Base-by-base conservation (phyloP, 768 basidiomycete species). In the Sarcomyxa edulis region DNA sequence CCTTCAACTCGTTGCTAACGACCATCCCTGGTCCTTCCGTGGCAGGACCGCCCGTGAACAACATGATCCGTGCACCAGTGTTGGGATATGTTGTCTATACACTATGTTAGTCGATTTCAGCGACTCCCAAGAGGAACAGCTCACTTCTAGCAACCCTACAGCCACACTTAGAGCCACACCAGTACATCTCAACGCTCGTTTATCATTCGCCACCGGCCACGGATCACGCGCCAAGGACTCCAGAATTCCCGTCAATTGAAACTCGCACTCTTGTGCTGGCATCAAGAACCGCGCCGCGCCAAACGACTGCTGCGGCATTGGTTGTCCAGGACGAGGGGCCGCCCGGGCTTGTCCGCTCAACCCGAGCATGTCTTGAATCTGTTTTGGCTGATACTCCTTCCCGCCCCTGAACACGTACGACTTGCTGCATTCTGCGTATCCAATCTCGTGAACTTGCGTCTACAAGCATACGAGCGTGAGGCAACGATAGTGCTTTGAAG, bases 371-470 rank as follows among this genome's bases (percentile, higher is more conserved):
- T 98, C 95, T 60, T 92, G 89, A 48, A 98, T 97, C 48, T 96
- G 92, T 66, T 98, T 98, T 27, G 89, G 81, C 39, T 81, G 63
- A 57, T 99, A 98, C 51, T 99, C 96, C 62, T 98, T 99, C 9
- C 84, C 88, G 30, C 96, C 96, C 19, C 95, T 85, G 81, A 99
- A 99, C 40, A 98, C 96, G 60, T 96, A 98, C 3, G 94, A 96
- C 61, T 98, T 98, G 65, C 79, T 89, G 65, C 94, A 98, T 58
- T 95, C 89, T 2, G 81, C 76, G 52, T 97, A 98, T 22, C 94
- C 93, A 24, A 98, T 85, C 66, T 99, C 96, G 60, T 99, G 96
- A 1, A 99, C 91, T 84, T 95, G 93, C 6, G 95, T 77, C 95
- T 97, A 36, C n/a, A n/a, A n/a, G n/a, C n/a, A 12, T 8, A 46